phyloP scores from a whole-genome alignment of 768 basidiomycete species.

The Russula emetica region DNA sequence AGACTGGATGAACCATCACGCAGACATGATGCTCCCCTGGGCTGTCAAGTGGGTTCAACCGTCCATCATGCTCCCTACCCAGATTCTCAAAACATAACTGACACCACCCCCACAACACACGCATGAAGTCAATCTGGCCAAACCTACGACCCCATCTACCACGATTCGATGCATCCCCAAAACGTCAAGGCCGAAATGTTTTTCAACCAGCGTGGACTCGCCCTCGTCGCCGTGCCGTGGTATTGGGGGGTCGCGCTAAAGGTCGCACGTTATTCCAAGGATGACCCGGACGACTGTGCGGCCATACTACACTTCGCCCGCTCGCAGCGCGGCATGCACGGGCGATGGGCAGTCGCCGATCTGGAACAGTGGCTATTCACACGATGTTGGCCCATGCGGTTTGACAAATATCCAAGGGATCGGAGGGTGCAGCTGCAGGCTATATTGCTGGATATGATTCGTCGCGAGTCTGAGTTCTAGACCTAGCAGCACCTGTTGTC shows the following conservation, averaged over 20 bases:
- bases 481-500: too few species aligned
- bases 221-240: conserved; percentile 61
- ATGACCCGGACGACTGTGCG: conserved; percentile 63
- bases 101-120: background rate
- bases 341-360: conserved; percentile 47
- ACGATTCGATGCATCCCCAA: conserved; percentile 43
- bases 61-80: too few species aligned
- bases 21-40: conserved; percentile 67
- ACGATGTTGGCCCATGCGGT: conserved; percentile 63
- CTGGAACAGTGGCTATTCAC: conserved; percentile 56
- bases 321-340: conserved; percentile 43
- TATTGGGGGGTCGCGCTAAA: conserved; percentile 72
- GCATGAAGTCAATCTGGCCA: conserved; percentile 26
- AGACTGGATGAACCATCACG: conserved; percentile 78
- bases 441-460: too few species aligned
- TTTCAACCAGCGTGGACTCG: conserved; percentile 49
- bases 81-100: background rate
- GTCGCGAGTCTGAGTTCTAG: too few species aligned
- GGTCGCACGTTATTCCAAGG: conserved; percentile 60
- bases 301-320: conserved; percentile 60
- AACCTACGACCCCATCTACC: conserved; percentile 57
- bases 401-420: conserved; percentile 43
- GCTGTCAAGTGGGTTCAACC: conserved; percentile 50
- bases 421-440: conserved; percentile 44
- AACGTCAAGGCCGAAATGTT: conserved; percentile 47